phyloP scores from a whole-genome alignment of 2,329 filamentous ascomycete genomes.

The Xylaria sp. region DNA sequence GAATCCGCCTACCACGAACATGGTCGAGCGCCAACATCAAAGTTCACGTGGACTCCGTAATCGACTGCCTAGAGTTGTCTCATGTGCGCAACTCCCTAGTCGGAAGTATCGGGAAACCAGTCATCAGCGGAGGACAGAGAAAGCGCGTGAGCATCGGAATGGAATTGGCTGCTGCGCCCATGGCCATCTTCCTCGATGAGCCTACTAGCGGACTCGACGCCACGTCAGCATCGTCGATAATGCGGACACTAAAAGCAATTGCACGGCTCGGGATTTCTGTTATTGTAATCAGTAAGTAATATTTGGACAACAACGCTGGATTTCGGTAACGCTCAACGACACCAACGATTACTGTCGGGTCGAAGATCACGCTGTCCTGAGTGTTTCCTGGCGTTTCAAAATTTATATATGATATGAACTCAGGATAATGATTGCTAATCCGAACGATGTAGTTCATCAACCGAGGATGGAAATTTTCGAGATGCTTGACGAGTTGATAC shows the following conservation, averaged over 20 bases:
- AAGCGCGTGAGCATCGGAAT: constrained; percentile 70
- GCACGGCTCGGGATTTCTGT: constrained; percentile 66
- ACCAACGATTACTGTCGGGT: not conserved
- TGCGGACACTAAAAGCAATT: constrained; percentile 64
- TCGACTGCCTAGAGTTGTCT: constrained; percentile 64
- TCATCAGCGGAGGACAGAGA: constrained; percentile 67
- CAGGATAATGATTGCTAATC: not conserved
- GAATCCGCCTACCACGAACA: constrained; percentile 62
- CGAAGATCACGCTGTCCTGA: not conserved
- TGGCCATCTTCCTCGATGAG: constrained; percentile 66
- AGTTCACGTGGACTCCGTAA: constrained; percentile 66
- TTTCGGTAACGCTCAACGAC: not conserved
- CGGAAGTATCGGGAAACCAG: constrained; percentile 61
- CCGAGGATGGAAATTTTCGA: constrained; percentile 69
- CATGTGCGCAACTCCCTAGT: constrained; percentile 65
- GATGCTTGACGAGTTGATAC: constrained; percentile 65
- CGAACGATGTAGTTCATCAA: constrained; percentile 59
- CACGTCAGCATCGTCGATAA: constrained; percentile 65
- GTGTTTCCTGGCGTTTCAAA: not conserved
- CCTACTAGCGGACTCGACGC: constrained; percentile 67
- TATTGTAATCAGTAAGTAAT: constrained; percentile 59
- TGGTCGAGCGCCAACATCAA: constrained; percentile 63
- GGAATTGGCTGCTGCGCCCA: constrained; percentile 67
- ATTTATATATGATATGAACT: not conserved
- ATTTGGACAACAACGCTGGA: not conserved